Base-by-base conservation (phyloP, 2,329 filamentous ascomycete species). In the Mariannaea sp. region DNA sequence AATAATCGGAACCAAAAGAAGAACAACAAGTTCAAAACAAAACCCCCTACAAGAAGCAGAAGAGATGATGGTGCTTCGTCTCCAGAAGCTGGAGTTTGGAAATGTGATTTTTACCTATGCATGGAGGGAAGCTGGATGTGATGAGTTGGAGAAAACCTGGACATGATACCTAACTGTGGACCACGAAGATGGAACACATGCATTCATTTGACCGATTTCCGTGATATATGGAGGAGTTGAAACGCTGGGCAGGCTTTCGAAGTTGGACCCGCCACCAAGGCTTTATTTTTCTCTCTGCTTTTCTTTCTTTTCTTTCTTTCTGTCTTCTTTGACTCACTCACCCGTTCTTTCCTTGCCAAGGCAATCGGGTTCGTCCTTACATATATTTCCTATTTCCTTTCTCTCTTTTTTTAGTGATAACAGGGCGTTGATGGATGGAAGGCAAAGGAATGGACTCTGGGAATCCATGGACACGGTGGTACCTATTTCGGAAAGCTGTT, bases 191-290 rank as follows among this genome's bases (percentile, higher is more conserved):
- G 45, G 44, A 36, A 44, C 39, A 39, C 47, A 29, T 17, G 41
- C 47, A 49, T 47, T 55, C 49, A 36, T 50, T 55, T 55, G n/a
- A 55, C 19, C 40, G 32, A 51, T 55, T 55, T 55, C 30, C 29
- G 41, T 51, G 7, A 44, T 27, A 26, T 46, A 36, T 35, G 19
- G 45, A 24, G 35, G 40, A 47, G 44, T 30, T 40, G 26, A 35
- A 39, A 20, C 26, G 35, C 35, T 20, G 33, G 49, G 29, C 12
- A 29, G 13, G 17, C 29, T 17, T 36, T 13, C 43, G 20, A 33
- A 24, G n/a, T n/a, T n/a, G n/a, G n/a, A n/a, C n/a, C n/a, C n/a
- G n/a, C n/a, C n/a, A n/a, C n/a, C n/a, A n/a, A n/a, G n/a, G n/a
- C n/a, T n/a, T n/a, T n/a, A n/a, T n/a, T n/a, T n/a, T n/a, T n/a